These are phyloP conservation scores for Anethum foeniculum DNA, from an alignment of 140 eudicot genomes.

Conservation along the genomic window DNA sequence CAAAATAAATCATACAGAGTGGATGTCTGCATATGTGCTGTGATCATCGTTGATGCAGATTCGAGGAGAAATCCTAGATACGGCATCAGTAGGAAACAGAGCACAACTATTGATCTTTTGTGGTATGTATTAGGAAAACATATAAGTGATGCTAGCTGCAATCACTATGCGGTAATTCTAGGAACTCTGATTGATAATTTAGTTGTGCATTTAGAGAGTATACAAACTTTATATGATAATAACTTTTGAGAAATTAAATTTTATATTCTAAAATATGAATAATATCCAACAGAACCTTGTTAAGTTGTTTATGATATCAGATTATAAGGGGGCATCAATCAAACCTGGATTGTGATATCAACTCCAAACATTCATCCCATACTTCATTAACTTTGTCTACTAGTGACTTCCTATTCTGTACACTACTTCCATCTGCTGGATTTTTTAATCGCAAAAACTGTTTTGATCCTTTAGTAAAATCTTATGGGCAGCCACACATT, in stretches of 20 bases:
- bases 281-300: neutral
- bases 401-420: neutral
- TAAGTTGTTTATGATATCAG: neutral
- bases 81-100: neutral
- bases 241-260: neutral
- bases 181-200: too few relatives aligned
- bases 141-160: too few relatives aligned
- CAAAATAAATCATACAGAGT: neutral
- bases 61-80: neutral
- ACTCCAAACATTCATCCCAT: neutral
- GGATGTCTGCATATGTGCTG: neutral
- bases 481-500: neutral
- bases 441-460: neutral
- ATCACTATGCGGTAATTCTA: too few relatives aligned
- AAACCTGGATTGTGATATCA: neutral
- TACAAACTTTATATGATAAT: too few relatives aligned
- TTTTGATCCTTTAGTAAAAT: neutral
- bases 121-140: too few relatives aligned
- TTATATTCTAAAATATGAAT: neutral
- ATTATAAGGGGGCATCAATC: neutral
- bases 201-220: too few relatives aligned
- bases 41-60: neutral
- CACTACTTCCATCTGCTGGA: neutral
- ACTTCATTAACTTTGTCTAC: neutral
- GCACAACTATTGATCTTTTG: neutral